These are phyloP conservation scores for Carex scoparia DNA, from an alignment of 176 grass and related monocot species.

Conservation along the genomic window DNA sequence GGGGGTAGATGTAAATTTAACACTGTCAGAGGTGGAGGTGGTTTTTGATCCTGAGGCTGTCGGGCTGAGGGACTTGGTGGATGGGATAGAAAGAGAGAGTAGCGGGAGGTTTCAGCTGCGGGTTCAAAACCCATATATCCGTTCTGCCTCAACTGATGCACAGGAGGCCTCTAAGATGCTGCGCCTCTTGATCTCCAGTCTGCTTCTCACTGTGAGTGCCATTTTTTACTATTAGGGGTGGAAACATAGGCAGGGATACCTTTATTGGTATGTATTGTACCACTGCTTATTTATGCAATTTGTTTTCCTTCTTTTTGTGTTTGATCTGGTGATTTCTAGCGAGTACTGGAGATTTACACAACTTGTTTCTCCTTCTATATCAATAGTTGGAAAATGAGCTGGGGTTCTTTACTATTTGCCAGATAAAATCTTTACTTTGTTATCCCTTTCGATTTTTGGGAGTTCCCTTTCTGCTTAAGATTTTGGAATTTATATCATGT, in stretches of 20 bases:
- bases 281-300: no score
- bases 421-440: neutral
- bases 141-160: constrained; percentile 69
- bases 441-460: neutral
- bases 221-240: neutral
- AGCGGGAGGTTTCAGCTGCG: constrained; percentile 53
- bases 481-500: neutral
- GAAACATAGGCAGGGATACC: neutral
- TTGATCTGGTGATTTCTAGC: neutral
- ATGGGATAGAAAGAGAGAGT: constrained; percentile 63
- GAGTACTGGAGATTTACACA: neutral
- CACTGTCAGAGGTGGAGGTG: constrained; percentile 57
- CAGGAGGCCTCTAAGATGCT: constrained; percentile 90
- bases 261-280: neutral
- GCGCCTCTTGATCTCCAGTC: constrained; percentile 68
- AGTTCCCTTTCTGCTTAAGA: neutral
- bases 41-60: constrained; percentile 76
- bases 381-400: neutral
- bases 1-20: constrained; percentile 50
- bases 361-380: neutral
- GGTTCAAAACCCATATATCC: constrained; percentile 74
- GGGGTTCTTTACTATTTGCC: neutral
- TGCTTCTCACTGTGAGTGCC: constrained; percentile 84
- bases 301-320: neutral
- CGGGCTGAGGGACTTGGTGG: constrained; percentile 70